These are phyloP conservation scores for Exophiala sp. DNA, from an alignment of 2,329 filamentous ascomycete genomes.

Conservation along the genomic window DNA sequence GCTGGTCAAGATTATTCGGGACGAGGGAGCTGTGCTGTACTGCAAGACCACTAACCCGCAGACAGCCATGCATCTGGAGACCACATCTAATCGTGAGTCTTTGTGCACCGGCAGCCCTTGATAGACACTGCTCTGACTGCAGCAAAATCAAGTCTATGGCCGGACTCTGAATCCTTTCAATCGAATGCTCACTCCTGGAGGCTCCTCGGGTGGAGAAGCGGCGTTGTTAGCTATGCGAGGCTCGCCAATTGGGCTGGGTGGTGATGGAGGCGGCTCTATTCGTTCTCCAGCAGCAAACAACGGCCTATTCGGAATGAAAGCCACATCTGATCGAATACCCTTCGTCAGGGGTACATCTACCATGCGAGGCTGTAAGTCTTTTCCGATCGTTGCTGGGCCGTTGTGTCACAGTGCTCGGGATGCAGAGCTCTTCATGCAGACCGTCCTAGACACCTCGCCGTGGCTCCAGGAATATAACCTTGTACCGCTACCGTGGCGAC, in stretches of 20 bases:
- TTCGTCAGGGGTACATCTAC: conserved; percentile 50
- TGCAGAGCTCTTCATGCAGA: conserved; percentile 45
- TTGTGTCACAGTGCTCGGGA: conserved; percentile 38
- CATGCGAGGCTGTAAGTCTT: conserved; percentile 43
- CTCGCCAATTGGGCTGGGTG: conserved; percentile 57
- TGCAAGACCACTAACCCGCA: conserved; percentile 53
- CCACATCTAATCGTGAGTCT: conserved; percentile 30
- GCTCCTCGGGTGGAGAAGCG: conserved; percentile 63
- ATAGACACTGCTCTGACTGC: conserved; percentile 38
- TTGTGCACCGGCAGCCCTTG: no score
- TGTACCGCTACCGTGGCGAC: conserved; percentile 17
- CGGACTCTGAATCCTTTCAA: conserved; percentile 62
- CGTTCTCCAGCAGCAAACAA: conserved; percentile 48
- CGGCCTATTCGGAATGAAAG: conserved; percentile 50
- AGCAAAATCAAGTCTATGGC: conserved; percentile 56
- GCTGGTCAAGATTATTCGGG: conserved; percentile 27
- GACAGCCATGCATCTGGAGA: conserved; percentile 35
- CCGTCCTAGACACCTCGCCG: conserved; percentile 36
- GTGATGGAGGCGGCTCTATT: conserved; percentile 52
- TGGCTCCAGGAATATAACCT: conserved; percentile 38
- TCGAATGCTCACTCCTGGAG: conserved; percentile 57
- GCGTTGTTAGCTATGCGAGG: conserved; percentile 58
- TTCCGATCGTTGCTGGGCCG: conserved; percentile 45
- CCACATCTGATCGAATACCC: conserved; percentile 41
- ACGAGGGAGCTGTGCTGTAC: conserved; percentile 49